Conservation (phyloP, 805 yeast genomes). For the Saturnispora bothae region DNA sequence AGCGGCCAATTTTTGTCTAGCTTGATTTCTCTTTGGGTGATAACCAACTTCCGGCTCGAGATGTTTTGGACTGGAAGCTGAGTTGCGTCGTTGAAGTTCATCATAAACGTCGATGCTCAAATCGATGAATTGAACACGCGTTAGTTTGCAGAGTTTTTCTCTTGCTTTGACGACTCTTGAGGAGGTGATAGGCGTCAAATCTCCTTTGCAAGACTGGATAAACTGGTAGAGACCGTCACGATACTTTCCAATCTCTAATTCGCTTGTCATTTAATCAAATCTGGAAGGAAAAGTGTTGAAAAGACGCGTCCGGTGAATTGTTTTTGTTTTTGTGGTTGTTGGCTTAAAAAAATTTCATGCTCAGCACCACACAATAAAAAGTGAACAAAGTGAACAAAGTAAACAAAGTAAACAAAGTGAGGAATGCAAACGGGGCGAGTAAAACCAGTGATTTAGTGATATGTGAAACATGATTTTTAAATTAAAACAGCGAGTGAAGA, state of each 20-base stretch:
- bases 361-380: no score
- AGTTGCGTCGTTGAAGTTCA: slow-evolving; percentile 70
- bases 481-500: no score
- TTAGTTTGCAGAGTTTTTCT: slow-evolving; percentile 71
- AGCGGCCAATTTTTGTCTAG: slow-evolving; percentile 81
- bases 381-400: no score
- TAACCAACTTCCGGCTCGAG: slow-evolving; percentile 45
- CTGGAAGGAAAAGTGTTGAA: no score
- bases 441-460: no score
- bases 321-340: background rate
- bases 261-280: slow-evolving; percentile 11
- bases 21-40: slow-evolving; percentile 93
- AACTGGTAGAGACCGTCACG: slow-evolving; percentile 36
- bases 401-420: no score
- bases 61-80: slow-evolving; percentile 2
- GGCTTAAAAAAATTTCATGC: no score
- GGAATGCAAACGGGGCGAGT: no score
- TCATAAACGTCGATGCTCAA: slow-evolving; percentile 91
- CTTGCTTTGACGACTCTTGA: slow-evolving; percentile 74
- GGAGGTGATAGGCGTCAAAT: slow-evolving; percentile 32
- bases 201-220: slow-evolving; percentile 39
- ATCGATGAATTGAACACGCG: slow-evolving; percentile 76
- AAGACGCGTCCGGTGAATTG: background rate
- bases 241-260: slow-evolving; percentile 7
- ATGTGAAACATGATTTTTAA: no score